Evolutionary conservation across 768 basidiomycete species (phyloP).

Genomic region (Pulveroboletus sp.): DNA sequence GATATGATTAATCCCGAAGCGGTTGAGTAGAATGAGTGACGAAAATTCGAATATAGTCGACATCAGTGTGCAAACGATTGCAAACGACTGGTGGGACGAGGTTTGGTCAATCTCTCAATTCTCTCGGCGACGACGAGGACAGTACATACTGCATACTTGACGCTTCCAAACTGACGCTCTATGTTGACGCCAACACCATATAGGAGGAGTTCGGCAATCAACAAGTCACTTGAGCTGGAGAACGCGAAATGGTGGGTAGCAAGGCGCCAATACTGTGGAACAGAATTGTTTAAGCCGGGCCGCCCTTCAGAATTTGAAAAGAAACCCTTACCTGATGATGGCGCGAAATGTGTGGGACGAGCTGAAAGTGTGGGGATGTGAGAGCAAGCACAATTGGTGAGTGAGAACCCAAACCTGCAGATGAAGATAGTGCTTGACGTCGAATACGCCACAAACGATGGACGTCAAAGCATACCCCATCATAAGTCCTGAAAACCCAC

Average conservation of each 20-base stretch:
- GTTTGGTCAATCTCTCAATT: conserved; percentile 2
- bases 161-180: conserved; percentile 82
- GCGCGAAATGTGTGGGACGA: conserved; percentile 86
- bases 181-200: conserved; percentile 69
- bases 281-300: conserved; percentile 33
- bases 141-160: conserved; percentile 77
- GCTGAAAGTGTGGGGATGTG: conserved; percentile 37
- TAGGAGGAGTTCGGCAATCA: conserved; percentile 70
- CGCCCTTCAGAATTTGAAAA: conserved; percentile 9
- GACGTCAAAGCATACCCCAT: conserved; percentile 67
- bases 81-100: conserved; percentile 59
- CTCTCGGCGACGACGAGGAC: neutral
- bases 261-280: conserved; percentile 81
- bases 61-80: conserved; percentile 62
- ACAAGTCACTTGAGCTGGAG: conserved; percentile 81
- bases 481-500: conserved; percentile 62
- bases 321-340: conserved; percentile 70
- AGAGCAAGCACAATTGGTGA: conserved; percentile 1
- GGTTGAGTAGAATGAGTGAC: conserved; percentile 61
- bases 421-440: conserved; percentile 86
- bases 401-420: conserved; percentile 54
- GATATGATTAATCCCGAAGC: conserved; percentile 67
- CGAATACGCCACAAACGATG: conserved; percentile 74
- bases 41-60: conserved; percentile 68
- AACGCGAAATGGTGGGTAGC: conserved; percentile 71